Evolutionary conservation across 352 stramenopile species (phyloP).

Genomic region (Globisporangium acanthophoron): DNA sequence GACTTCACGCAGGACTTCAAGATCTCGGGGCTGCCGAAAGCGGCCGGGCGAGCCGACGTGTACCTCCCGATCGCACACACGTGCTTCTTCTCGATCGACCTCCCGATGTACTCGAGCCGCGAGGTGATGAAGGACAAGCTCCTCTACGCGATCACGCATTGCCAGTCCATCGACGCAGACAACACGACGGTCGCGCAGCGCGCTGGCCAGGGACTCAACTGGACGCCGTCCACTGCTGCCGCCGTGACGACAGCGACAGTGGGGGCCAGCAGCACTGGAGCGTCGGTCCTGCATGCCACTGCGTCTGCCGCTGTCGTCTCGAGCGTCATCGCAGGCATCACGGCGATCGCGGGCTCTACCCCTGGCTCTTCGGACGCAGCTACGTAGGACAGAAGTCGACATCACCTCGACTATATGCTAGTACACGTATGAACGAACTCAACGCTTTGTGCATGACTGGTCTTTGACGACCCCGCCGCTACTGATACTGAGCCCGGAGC

Average conservation of each 20-base stretch:
- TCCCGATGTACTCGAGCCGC: conserved; percentile 66
- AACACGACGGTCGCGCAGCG: conserved; percentile 87
- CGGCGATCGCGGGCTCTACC: conserved; percentile 9
- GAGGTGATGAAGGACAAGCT: conserved; percentile 82
- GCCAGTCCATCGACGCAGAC: conserved; percentile 83
- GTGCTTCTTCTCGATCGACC: conserved; percentile 89
- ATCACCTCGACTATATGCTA: too few species aligned
- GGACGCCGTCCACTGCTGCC: conserved; percentile 37
- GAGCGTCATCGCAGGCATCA: conserved; percentile 55
- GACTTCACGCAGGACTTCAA: conserved; percentile 90
- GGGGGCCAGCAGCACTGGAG: neutral
- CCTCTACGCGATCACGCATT: conserved; percentile 87
- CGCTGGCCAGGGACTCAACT: conserved; percentile 82
- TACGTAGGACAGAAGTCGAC: neutral
- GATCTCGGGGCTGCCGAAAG: conserved; percentile 81
- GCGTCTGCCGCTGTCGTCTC: conserved; percentile 56
- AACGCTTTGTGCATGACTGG: too few species aligned
- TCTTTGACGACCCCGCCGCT: too few species aligned
- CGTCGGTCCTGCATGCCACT: conserved; percentile 15
- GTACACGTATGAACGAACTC: too few species aligned
- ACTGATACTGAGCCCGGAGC: too few species aligned
- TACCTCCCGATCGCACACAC: conserved; percentile 86
- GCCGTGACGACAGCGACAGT: conserved; percentile 15
- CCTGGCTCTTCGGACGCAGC: neutral
- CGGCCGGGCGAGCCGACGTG: conserved; percentile 61